Evolutionary conservation across 1,284 basidiomycete genomes (phyloP).

Genomic region (Neonothopanus nambi): DNA sequence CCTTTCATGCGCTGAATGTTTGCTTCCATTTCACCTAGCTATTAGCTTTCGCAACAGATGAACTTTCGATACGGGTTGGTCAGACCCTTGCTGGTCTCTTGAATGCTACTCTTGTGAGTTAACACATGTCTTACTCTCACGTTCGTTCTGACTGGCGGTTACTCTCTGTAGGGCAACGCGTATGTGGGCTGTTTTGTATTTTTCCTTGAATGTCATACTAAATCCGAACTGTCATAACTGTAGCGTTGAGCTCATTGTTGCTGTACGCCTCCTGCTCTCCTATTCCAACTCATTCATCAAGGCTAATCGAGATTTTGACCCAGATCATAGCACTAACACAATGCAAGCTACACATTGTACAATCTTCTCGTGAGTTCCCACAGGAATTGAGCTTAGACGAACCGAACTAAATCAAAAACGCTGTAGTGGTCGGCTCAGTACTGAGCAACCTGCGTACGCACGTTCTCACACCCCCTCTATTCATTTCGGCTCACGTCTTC

Average conservation of each 20-base stretch:
- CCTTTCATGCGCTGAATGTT: background rate
- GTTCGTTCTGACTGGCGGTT: too few species aligned
- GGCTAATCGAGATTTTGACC: constrained; percentile 7
- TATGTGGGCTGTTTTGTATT: constrained; percentile 38
- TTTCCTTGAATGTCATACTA: background rate
- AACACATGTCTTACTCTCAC: background rate
- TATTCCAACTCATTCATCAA: constrained; percentile 1
- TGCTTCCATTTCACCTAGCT: too few species aligned
- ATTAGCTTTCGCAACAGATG: constrained; percentile 86
- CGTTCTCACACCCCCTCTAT: background rate
- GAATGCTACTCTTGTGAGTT: constrained; percentile 79
- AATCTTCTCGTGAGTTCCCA: constrained; percentile 67
- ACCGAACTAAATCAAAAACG: constrained; percentile 13
- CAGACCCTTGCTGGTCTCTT: constrained; percentile 85
- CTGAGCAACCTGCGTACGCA: constrained; percentile 71
- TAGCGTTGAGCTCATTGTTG: constrained; percentile 80
- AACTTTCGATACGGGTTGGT: constrained; percentile 79
- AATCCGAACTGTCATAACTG: background rate
- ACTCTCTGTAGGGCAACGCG: constrained; percentile 64
- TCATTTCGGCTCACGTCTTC: constrained; percentile 12
- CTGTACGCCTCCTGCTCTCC: constrained; percentile 45
- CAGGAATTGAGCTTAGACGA: background rate
- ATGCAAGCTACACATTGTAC: constrained; percentile 82
- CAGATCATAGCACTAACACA: constrained; percentile 83
- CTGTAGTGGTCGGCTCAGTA: constrained; percentile 75